Evolutionary conservation across 108 stramenopile genomes (phyloP).

Genomic region (Phaeodactylum tricornutum): DNA sequence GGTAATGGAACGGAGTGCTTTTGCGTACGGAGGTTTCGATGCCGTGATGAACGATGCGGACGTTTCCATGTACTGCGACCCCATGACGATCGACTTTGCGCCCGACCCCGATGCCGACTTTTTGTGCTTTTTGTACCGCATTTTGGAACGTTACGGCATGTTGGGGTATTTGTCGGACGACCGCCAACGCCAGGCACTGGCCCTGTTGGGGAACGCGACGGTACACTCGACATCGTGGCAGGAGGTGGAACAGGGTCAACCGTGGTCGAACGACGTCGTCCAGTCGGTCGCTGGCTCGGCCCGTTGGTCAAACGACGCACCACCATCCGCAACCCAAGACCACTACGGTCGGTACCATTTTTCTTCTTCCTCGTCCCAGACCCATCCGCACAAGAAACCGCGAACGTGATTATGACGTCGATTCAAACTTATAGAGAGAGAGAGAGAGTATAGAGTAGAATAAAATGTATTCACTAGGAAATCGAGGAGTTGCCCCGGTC

Average conservation of each 20-base stretch:
- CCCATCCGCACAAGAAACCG: not conserved
- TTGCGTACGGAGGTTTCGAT: slow-evolving; percentile 39
- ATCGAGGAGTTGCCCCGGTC: too few relatives aligned
- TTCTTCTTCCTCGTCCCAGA: too few relatives aligned
- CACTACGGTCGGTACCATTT: slow-evolving; percentile 4
- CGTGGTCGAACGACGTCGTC: too few relatives aligned
- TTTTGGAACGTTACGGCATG: slow-evolving; percentile 35
- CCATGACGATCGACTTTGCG: slow-evolving; percentile 31
- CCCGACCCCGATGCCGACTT: slow-evolving; percentile 34
- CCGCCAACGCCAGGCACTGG: slow-evolving; percentile 8
- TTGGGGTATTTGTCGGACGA: slow-evolving; percentile 23
- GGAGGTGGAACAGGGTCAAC: too few relatives aligned
- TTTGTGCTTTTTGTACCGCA: slow-evolving; percentile 22
- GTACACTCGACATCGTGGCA: too few relatives aligned
- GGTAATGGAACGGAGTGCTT: slow-evolving; percentile 74
- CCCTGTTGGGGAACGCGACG: not conserved
- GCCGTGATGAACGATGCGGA: slow-evolving; percentile 17
- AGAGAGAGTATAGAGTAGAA: too few relatives aligned
- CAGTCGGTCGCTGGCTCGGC: too few relatives aligned
- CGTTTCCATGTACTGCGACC: slow-evolving; percentile 39
- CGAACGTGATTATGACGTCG: not conserved
- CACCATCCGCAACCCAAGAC: slow-evolving; percentile 3
- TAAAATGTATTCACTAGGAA: too few relatives aligned
- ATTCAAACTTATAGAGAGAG: too few relatives aligned
- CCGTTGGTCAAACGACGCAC: too few relatives aligned